Conservation (phyloP, 768 basidiomycete species). For the Trametes meyenii region DNA sequence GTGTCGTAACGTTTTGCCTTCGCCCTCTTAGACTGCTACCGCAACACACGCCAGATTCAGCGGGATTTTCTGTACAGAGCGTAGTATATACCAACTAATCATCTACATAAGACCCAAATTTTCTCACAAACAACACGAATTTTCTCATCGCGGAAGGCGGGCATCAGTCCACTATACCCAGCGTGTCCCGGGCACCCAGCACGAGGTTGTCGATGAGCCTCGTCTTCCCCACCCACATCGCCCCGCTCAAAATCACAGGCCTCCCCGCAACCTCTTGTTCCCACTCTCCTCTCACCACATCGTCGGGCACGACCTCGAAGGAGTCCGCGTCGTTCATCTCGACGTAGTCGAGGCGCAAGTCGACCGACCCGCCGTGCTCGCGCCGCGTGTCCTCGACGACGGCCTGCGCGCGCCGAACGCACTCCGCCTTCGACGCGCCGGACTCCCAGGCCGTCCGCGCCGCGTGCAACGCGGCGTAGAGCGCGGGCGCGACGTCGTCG, state of each 20-base stretch:
- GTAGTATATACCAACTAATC: neutral
- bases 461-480: slow-evolving; percentile 67
- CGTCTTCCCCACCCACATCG: slow-evolving; percentile 83
- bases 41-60: no score
- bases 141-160: neutral
- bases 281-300: slow-evolving; percentile 30
- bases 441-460: slow-evolving; percentile 59
- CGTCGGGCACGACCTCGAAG: slow-evolving; percentile 61
- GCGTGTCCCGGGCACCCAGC: slow-evolving; percentile 50
- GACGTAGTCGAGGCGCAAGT: slow-evolving; percentile 79
- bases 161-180: slow-evolving; percentile 25
- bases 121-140: neutral
- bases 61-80: no score
- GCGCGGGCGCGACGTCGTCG: slow-evolving; percentile 58
- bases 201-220: slow-evolving; percentile 93
- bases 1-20: neutral
- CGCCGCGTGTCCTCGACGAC: slow-evolving; percentile 38
- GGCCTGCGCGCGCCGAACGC: slow-evolving; percentile 46
- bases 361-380: slow-evolving; percentile 37
- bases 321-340: slow-evolving; percentile 83
- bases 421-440: slow-evolving; percentile 52
- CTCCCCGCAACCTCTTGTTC: slow-evolving; percentile 34
- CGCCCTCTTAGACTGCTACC: neutral
- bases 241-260: slow-evolving; percentile 79
- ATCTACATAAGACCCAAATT: neutral